Conservation (phyloP, 768 basidiomycete genomes). For the Termitomyces heimii region DNA sequence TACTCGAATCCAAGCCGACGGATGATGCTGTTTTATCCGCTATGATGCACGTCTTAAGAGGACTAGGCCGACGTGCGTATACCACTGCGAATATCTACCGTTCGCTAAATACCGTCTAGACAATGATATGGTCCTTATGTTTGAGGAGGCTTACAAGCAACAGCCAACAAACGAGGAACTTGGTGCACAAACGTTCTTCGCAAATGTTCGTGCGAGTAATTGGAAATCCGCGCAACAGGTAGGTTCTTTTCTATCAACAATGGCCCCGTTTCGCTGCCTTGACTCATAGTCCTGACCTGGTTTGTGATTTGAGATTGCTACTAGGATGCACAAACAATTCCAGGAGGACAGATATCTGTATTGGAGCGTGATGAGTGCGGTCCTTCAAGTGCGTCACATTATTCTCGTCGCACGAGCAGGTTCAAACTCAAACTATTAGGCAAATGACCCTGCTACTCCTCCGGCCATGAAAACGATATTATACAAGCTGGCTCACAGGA, state of each 20-base stretch:
- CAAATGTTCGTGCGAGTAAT: slow-evolving; percentile 70
- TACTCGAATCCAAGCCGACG: slow-evolving; percentile 65
- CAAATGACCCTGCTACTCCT: slow-evolving; percentile 61
- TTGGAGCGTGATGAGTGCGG: slow-evolving; percentile 76
- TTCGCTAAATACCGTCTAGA: slow-evolving; percentile 29
- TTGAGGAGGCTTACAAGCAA: slow-evolving; percentile 80
- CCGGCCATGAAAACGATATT: slow-evolving; percentile 59
- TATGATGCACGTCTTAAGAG: slow-evolving; percentile 80
- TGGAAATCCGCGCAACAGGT: slow-evolving; percentile 89
- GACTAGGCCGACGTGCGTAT: slow-evolving; percentile 60
- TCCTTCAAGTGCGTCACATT: slow-evolving; percentile 58
- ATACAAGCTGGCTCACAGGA: slow-evolving; percentile 72
- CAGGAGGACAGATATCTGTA: slow-evolving; percentile 77
- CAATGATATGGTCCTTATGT: slow-evolving; percentile 78
- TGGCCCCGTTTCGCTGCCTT: not conserved
- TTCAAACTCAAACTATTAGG: slow-evolving; percentile 34
- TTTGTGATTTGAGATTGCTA: slow-evolving; percentile 50
- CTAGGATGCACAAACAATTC: slow-evolving; percentile 80
- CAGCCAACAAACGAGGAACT: slow-evolving; percentile 80
- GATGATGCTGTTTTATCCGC: slow-evolving; percentile 71
- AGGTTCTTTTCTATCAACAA: slow-evolving; percentile 3
- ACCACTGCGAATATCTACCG: not conserved
- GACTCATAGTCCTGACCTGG: slow-evolving; percentile 2
- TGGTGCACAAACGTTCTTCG: slow-evolving; percentile 79
- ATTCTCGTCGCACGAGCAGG: not conserved